These are phyloP conservation scores for Isabelozyma heimii DNA, from an alignment of 805 yeast genomes.

Conservation along the genomic window DNA sequence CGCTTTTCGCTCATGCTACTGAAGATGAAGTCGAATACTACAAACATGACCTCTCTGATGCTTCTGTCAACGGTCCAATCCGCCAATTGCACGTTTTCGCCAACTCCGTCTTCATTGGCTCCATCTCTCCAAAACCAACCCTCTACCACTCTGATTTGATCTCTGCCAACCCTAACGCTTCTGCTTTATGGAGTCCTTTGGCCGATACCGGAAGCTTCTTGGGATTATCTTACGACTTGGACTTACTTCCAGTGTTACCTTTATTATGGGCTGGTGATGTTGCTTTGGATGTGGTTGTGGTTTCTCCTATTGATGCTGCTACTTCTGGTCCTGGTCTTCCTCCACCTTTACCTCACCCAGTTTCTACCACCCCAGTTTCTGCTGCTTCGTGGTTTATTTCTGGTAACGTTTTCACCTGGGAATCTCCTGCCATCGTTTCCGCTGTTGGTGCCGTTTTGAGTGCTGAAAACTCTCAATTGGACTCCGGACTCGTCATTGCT, in stretches of 20 bases:
- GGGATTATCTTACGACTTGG: slow-evolving; percentile 24
- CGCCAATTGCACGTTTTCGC: slow-evolving; percentile 23
- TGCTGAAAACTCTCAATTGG: slow-evolving; percentile 11
- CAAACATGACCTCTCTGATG: slow-evolving; percentile 10
- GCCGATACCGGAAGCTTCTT: slow-evolving; percentile 24
- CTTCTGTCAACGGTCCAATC: slow-evolving; percentile 16
- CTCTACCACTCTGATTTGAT: slow-evolving; percentile 21
- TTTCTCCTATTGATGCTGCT: slow-evolving; percentile 17
- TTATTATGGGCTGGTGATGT: slow-evolving; percentile 21
- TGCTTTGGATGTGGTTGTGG: slow-evolving; percentile 19
- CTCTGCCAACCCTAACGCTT: slow-evolving; percentile 8
- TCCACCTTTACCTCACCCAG: slow-evolving; percentile 16
- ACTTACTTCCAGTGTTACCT: slow-evolving; percentile 23
- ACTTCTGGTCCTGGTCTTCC: slow-evolving; percentile 12
- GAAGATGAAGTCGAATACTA: slow-evolving; percentile 22
- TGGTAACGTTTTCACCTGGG: slow-evolving; percentile 26
- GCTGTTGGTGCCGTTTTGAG: slow-evolving; percentile 14
- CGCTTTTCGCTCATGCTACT: slow-evolving; percentile 23
- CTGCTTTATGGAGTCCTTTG: slow-evolving; percentile 19
- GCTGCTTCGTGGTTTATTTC: slow-evolving; percentile 20
- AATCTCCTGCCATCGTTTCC: slow-evolving; percentile 9
- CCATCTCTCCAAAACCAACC: slow-evolving; percentile 25
- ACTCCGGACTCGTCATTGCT: slow-evolving; percentile 18
- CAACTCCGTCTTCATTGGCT: slow-evolving; percentile 15
- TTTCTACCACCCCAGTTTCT: slow-evolving; percentile 10